Evolutionary conservation across 2,329 filamentous ascomycete genomes (phyloP), one percentile per base, ranked within the genome.

Genomic region (Uncinocarpus reesii): DNA sequence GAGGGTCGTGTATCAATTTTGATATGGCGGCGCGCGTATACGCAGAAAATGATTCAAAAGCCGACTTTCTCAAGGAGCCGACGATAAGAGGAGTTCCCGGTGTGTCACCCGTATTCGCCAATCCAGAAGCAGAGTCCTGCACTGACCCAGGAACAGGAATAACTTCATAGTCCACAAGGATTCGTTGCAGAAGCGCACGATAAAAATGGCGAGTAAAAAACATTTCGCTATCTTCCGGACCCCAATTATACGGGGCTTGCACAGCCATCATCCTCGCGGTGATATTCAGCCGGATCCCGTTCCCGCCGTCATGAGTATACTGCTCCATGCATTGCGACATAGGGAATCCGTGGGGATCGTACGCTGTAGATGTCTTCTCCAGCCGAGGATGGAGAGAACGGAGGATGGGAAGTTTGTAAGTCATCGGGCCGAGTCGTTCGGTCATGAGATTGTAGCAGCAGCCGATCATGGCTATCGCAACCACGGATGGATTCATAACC

Each of bases 381-480:
- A 89, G 74, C 1, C 86, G 80, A 1, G 77, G 58, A 74, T 88
- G 87, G 70, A 62, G 83, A 58, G 85, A 83, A 7, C 88, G 82
- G 29, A 90, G 75, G 42, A 80, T 78, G 1, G 87, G 83, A 16
- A 86, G 75, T 64, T 95, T 95, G 71, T 86, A 90, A 0, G 86
- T 88, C 15, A 87, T 84, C 1, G 88, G 86, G 0, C 86, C 86
- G 10, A 95, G 77, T 49, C 86, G 81, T 67, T 96, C 92, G 0
- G 90, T 95, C 57, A 96, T 71, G 4, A 96, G 79, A 59, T 98
- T 98, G 74, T 98, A 96, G 73, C 92, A 98, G 71, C 92, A 98
- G 40, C 92, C 92, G 52, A 98, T 87, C 62, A 98, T 89, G 50
- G 90, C 90, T 18, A 96, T 83, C n/a, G 88, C 87, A 26, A 80